These are phyloP conservation scores for Cucurbita pepo DNA, from an alignment of 306 rosid species.

Conservation along the genomic window DNA sequence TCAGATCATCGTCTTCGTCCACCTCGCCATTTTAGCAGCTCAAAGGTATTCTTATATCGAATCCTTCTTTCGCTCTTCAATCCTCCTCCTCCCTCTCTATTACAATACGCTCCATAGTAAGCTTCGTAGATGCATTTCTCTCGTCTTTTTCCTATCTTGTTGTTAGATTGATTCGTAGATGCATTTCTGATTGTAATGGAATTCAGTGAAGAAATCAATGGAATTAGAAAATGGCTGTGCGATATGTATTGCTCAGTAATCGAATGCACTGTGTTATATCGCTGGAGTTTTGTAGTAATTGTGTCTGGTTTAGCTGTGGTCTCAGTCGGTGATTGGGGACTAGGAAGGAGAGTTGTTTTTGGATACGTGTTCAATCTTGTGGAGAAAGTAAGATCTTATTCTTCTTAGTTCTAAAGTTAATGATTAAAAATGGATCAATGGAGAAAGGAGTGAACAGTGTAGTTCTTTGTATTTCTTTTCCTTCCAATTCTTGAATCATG, in stretches of 20 bases:
- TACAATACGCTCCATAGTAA: neutral
- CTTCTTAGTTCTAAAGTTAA: neutral
- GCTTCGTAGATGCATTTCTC: neutral
- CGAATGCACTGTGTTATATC: too few relatives aligned
- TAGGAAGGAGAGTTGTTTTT: neutral
- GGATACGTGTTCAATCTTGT: neutral
- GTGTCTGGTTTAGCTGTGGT: neutral
- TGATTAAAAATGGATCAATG: neutral
- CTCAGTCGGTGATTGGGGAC: neutral
- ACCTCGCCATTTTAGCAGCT: neutral
- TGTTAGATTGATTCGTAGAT: neutral
- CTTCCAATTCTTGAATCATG: neutral
- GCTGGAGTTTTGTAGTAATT: neutral
- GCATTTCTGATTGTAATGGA: neutral
- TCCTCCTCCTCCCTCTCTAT: neutral
- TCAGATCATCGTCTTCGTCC: conserved; percentile 1
- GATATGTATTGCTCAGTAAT: neutral
- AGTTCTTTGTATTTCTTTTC: neutral
- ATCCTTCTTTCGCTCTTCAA: neutral
- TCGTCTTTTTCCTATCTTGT: neutral
- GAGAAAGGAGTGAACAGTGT: neutral
- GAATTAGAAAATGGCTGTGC: neutral
- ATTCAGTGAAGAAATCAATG: neutral
- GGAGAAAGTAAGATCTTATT: neutral
- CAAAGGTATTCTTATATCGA: neutral